Conservation (phyloP, 352 stramenopile genomes). For the Phytophthora chlamydospora region DNA sequence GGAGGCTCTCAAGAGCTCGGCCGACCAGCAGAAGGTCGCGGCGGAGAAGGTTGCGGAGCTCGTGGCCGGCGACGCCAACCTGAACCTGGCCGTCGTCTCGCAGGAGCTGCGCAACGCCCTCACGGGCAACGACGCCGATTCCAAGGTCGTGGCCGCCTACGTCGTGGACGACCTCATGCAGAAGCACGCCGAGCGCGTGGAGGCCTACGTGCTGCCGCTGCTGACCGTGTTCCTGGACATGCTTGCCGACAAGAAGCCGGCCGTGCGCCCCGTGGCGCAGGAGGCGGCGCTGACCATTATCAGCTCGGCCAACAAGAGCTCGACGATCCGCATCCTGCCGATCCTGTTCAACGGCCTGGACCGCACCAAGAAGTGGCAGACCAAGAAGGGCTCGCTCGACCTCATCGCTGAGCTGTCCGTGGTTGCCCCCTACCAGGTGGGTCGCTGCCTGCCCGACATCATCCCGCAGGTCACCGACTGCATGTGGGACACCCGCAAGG, state of each 20-base stretch:
- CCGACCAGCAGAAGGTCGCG: conserved; percentile 81
- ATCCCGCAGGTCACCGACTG: conserved; percentile 97
- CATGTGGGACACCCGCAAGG: conserved; percentile 99
- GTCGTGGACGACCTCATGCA: conserved; percentile 87
- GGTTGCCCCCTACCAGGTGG: conserved; percentile 94
- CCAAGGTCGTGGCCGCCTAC: conserved; percentile 74
- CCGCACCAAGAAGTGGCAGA: conserved; percentile 95
- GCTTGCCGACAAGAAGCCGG: conserved; percentile 86
- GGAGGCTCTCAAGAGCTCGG: conserved; percentile 72
- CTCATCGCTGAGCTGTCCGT: conserved; percentile 93
- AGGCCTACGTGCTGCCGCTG: conserved; percentile 79
- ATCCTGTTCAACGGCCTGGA: conserved; percentile 92
- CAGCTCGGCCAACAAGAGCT: conserved; percentile 88
- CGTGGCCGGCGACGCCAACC: conserved; percentile 68
- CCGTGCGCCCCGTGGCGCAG: conserved; percentile 67
- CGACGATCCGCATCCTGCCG: conserved; percentile 85
- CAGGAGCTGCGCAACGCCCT: conserved; percentile 72
- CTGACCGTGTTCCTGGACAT: conserved; percentile 76
- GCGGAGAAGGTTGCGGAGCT: conserved; percentile 89
- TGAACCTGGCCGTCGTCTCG: conserved; percentile 77
- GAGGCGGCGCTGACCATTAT: conserved; percentile 86
- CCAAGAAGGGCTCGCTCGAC: conserved; percentile 96
- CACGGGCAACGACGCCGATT: conserved; percentile 56
- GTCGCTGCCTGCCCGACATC: conserved; percentile 95
- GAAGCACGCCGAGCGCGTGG: conserved; percentile 83